Percentiles rank a stretch among this genome's conserved stretches.
Conservation (phyloP, 78 protist genomes). For the Speleostelium caveatum region DNA sequence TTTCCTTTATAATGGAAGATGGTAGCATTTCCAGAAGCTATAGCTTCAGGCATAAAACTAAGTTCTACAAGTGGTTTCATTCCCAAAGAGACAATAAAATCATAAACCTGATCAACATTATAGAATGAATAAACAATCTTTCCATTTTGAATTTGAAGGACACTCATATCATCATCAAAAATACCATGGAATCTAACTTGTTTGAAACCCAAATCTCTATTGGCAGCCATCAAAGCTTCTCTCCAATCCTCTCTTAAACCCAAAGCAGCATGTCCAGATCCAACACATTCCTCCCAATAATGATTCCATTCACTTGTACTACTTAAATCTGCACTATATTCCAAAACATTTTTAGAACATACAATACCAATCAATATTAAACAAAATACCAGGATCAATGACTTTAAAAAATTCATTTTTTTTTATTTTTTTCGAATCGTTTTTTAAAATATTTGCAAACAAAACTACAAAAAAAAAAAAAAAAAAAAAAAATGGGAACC, state of each 20-base stretch:
- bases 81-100: conserved; percentile 54
- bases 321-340: background rate
- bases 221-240: conserved; percentile 23
- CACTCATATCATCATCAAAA: conserved; percentile 81
- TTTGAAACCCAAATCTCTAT: conserved; percentile 52
- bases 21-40: conserved; percentile 67
- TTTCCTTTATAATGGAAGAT: conserved; percentile 79
- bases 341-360: background rate
- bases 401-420: too few species aligned
- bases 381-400: background rate
- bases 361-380: background rate
- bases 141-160: conserved; percentile 37
- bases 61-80: conserved; percentile 82
- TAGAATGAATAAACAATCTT: conserved; percentile 36
- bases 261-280: conserved; percentile 75
- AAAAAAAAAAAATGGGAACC: too few species aligned
- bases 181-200: conserved; percentile 85
- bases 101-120: conserved; percentile 76
- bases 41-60: conserved; percentile 71
- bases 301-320: conserved; percentile 63
- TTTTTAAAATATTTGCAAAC: too few species aligned
- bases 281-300: conserved; percentile 79
- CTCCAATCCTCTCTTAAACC: conserved; percentile 72
- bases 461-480: too few species aligned
- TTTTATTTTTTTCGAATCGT: too few species aligned